These are phyloP conservation scores for Lipomyces spencermartinsiae DNA, from an alignment of 805 yeast genomes.

Conservation along the genomic window DNA sequence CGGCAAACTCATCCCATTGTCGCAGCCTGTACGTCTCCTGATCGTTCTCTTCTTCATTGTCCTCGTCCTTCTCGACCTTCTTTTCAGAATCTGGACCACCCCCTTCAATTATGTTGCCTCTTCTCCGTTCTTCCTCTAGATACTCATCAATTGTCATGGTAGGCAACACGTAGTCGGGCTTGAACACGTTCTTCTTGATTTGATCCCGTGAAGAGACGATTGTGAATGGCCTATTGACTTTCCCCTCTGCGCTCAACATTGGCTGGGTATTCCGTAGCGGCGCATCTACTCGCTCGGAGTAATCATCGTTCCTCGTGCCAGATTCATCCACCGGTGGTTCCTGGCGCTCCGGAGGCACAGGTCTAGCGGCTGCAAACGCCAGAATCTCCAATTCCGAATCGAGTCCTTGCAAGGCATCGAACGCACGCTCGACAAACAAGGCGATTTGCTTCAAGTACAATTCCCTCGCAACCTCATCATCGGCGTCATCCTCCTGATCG, in stretches of 20 bases:
- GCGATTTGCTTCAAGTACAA: slow-evolving; percentile 63
- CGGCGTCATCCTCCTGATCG: slow-evolving; percentile 45
- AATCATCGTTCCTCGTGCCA: slow-evolving; percentile 50
- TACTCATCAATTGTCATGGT: slow-evolving; percentile 95
- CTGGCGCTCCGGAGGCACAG: slow-evolving; percentile 36
- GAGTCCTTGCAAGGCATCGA: slow-evolving; percentile 62
- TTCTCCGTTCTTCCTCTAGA: slow-evolving; percentile 80
- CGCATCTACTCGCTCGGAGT: slow-evolving; percentile 68
- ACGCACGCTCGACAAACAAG: slow-evolving; percentile 58
- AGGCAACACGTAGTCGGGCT: slow-evolving; percentile 91
- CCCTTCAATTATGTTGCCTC: slow-evolving; percentile 72
- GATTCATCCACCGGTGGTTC: slow-evolving; percentile 29
- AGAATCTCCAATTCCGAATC: slow-evolving; percentile 72
- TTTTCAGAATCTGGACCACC: slow-evolving; percentile 45
- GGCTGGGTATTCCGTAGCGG: slow-evolving; percentile 47
- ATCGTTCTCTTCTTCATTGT: slow-evolving; percentile 65
- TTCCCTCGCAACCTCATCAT: slow-evolving; percentile 68
- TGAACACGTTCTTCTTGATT: slow-evolving; percentile 70
- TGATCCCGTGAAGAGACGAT: slow-evolving; percentile 62
- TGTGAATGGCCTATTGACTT: slow-evolving; percentile 83
- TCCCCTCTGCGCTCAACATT: slow-evolving; percentile 72
- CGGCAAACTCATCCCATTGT: slow-evolving; percentile 93
- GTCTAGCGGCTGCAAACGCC: slow-evolving; percentile 44
- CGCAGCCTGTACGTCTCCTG: slow-evolving; percentile 75
- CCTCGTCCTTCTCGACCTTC: slow-evolving; percentile 64